These are phyloP conservation scores for Aspergillus quadricinctus DNA, from an alignment of 2,329 filamentous ascomycete species.

Conservation along the genomic window DNA sequence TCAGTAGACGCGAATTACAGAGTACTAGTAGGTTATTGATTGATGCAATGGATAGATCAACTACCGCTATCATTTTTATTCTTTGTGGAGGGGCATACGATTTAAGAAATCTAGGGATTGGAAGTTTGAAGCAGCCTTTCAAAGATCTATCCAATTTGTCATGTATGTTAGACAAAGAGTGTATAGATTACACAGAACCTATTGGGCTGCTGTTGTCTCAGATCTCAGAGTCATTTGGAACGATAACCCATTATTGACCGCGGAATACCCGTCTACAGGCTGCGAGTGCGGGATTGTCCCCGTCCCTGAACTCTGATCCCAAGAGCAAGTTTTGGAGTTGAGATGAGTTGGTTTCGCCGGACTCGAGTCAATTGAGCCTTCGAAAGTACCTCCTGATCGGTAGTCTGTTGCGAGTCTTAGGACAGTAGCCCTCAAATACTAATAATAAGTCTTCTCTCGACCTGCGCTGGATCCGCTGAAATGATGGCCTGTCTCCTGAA, in stretches of 20 bases:
- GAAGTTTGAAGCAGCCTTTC: not conserved
- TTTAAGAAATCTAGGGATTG: not conserved
- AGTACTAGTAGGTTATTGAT: not conserved
- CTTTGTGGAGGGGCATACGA: not conserved
- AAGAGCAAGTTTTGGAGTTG: not conserved
- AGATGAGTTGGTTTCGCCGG: not conserved
- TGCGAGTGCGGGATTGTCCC: not conserved
- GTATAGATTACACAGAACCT: not conserved
- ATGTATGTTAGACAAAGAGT: not conserved
- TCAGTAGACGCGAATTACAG: not conserved
- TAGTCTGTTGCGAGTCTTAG: not conserved
- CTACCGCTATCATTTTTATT: not conserved
- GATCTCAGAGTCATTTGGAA: too few relatives aligned
- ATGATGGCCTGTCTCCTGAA: not conserved
- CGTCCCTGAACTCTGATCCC: not conserved
- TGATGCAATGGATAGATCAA: not conserved
- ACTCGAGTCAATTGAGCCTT: not conserved
- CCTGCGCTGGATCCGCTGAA: not conserved
- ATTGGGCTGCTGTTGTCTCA: not conserved
- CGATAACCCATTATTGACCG: too few relatives aligned
- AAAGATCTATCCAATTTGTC: not conserved
- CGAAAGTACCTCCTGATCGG: not conserved
- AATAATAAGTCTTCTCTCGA: too few relatives aligned
- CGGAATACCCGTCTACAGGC: not conserved
- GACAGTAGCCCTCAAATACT: not conserved